A percentile compares a stretch with the other conserved stretches of the same genome.
phyloP scores from a whole-genome alignment of 768 basidiomycete genomes.

The Leucocoprinus sp. region DNA sequence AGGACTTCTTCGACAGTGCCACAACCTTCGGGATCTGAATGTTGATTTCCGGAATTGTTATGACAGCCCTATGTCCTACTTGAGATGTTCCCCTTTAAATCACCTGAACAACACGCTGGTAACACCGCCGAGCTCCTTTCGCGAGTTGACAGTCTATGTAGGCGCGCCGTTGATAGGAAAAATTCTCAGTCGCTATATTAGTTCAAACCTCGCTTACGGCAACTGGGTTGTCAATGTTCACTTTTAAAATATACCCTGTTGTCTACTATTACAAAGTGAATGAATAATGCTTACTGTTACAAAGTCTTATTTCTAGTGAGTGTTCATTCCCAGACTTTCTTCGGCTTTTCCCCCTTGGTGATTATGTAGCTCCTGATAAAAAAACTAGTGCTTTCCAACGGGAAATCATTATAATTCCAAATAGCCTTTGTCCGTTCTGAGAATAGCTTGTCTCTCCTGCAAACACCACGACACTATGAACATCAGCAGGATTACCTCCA shows the following conservation, averaged over 20 bases:
- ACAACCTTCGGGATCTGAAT: background rate
- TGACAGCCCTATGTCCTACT: background rate
- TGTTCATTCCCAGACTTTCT: no score
- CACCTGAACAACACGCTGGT: background rate
- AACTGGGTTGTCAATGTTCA: background rate
- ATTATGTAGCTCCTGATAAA: no score
- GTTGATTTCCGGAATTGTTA: background rate
- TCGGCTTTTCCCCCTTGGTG: no score
- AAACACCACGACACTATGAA: conserved; percentile 1
- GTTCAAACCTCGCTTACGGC: background rate
- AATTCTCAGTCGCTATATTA: background rate
- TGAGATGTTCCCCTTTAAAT: background rate
- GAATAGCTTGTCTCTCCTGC: background rate
- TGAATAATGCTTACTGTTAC: no score
- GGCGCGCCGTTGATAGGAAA: background rate
- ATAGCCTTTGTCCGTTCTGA: background rate
- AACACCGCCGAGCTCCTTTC: background rate
- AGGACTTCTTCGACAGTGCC: background rate
- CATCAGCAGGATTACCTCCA: background rate
- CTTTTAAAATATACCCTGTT: background rate
- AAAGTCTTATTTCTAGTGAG: no score
- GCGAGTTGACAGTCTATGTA: background rate
- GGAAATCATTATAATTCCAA: no score
- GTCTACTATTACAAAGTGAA: background rate
- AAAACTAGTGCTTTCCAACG: no score